Conservation (phyloP, 805 yeast genomes). For the Jamesozyma jinghongensis region DNA sequence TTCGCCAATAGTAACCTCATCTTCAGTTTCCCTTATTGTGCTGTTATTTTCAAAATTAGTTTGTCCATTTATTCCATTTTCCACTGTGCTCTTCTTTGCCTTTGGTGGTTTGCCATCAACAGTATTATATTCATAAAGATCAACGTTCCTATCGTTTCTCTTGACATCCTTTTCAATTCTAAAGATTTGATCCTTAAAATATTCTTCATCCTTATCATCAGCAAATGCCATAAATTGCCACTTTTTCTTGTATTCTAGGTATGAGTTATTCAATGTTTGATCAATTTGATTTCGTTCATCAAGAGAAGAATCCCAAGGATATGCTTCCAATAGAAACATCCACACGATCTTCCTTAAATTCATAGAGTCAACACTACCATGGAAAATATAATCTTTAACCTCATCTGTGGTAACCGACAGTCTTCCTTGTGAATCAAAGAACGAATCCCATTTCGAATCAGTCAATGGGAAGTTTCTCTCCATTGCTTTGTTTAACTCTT, state of each 20-base stretch:
- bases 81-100: slow-evolving; percentile 24
- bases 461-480: slow-evolving; percentile 44
- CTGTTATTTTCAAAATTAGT: slow-evolving; percentile 18
- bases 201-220: slow-evolving; percentile 38
- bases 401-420: slow-evolving; percentile 66
- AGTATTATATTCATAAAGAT: slow-evolving; percentile 42
- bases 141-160: slow-evolving; percentile 76
- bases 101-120: slow-evolving; percentile 28
- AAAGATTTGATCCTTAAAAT: slow-evolving; percentile 82
- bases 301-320: slow-evolving; percentile 76
- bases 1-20: slow-evolving; percentile 9
- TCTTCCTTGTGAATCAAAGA: slow-evolving; percentile 73
- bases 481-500: slow-evolving; percentile 43
- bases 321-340: slow-evolving; percentile 75
- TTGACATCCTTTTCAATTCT: slow-evolving; percentile 91
- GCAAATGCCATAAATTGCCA: slow-evolving; percentile 39
- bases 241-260: slow-evolving; percentile 52
- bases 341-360: slow-evolving; percentile 65
- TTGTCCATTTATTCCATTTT: background rate
- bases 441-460: slow-evolving; percentile 70
- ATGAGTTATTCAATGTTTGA: slow-evolving; percentile 49
- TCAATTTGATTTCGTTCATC: slow-evolving; percentile 56
- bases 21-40: background rate
- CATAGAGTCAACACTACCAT: slow-evolving; percentile 64
- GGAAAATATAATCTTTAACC: slow-evolving; percentile 75